Evolutionary conservation across 345 rosid genomes (phyloP).

Genomic region (Stellera chamaejasme): DNA sequence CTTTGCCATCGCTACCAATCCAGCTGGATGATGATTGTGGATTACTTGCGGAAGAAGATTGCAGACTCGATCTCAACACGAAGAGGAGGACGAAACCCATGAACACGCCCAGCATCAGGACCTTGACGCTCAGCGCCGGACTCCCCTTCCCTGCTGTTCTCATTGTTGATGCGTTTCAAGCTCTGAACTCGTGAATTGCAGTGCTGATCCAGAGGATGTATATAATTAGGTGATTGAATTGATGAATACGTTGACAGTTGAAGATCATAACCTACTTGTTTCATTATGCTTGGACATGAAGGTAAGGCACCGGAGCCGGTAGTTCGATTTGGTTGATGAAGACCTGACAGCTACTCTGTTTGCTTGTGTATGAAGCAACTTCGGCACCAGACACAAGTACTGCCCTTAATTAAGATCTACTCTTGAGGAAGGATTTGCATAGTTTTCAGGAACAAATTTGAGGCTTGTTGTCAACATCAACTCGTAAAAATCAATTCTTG

Average conservation of each 20-base stretch:
- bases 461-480: too few relatives aligned
- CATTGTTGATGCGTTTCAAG: conserved; percentile 24
- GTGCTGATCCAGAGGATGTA: background rate
- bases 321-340: conserved; percentile 21
- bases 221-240: background rate
- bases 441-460: background rate
- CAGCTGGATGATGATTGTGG: background rate
- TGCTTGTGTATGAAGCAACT: conserved; percentile 36
- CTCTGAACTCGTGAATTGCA: background rate
- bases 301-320: conserved; percentile 25
- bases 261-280: conserved; percentile 5
- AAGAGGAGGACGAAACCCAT: conserved; percentile 53
- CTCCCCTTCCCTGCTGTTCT: conserved; percentile 42
- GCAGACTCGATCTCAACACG: conserved; percentile 46
- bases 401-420: background rate
- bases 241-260: conserved; percentile 4
- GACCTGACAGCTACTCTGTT: conserved; percentile 38
- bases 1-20: background rate
- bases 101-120: conserved; percentile 52
- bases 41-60: conserved; percentile 19
- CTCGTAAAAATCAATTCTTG: too few relatives aligned
- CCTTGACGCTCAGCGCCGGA: conserved; percentile 38
- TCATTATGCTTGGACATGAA: conserved; percentile 43
- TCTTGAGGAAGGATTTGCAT: background rate
- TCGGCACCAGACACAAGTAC: conserved; percentile 27